Percentiles rank a stretch among this genome's conserved stretches.
These are phyloP conservation scores for Puccinia sorghi DNA, from an alignment of 1,284 basidiomycete genomes.

Conservation along the genomic window DNA sequence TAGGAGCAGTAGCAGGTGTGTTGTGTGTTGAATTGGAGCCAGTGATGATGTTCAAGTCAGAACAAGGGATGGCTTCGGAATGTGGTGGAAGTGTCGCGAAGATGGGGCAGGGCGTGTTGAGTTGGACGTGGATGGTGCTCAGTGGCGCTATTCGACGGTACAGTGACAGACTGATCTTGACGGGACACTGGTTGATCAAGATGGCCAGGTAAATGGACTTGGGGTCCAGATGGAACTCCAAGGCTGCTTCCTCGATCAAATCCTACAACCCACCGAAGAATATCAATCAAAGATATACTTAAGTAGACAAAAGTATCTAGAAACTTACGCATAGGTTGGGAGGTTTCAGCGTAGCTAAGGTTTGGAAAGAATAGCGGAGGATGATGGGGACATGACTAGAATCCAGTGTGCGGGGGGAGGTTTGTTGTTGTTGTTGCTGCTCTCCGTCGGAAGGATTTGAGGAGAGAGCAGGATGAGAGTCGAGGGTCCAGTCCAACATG, in stretches of 20 bases:
- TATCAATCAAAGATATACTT: too few relatives aligned
- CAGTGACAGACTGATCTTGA: conserved; percentile 20
- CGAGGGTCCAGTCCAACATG: conserved; percentile 15
- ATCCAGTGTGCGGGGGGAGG: too few relatives aligned
- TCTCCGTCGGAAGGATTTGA: not conserved
- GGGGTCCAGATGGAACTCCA: conserved; percentile 10
- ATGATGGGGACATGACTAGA: conserved; percentile 14
- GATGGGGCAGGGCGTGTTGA: not conserved
- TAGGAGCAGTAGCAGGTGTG: not conserved
- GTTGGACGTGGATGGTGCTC: conserved; percentile 26
- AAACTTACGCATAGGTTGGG: not conserved
- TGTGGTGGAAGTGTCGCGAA: not conserved
- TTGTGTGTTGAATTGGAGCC: too few relatives aligned
- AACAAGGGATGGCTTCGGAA: not conserved
- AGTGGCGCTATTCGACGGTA: conserved; percentile 29
- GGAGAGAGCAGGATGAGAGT: not conserved
- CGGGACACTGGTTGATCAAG: not conserved
- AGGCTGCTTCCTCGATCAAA: conserved; percentile 13
- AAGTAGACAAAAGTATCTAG: not conserved
- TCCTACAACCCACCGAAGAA: not conserved
- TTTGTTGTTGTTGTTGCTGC: not conserved
- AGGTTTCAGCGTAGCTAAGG: conserved; percentile 18
- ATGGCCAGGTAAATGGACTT: conserved; percentile 1
- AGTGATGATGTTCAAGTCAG: too few relatives aligned
- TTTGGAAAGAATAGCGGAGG: not conserved